Percentiles rank a stretch among this genome's conserved stretches.
phyloP scores from a whole-genome alignment of 352 stramenopile species.

The Phytophthora brassicae region DNA sequence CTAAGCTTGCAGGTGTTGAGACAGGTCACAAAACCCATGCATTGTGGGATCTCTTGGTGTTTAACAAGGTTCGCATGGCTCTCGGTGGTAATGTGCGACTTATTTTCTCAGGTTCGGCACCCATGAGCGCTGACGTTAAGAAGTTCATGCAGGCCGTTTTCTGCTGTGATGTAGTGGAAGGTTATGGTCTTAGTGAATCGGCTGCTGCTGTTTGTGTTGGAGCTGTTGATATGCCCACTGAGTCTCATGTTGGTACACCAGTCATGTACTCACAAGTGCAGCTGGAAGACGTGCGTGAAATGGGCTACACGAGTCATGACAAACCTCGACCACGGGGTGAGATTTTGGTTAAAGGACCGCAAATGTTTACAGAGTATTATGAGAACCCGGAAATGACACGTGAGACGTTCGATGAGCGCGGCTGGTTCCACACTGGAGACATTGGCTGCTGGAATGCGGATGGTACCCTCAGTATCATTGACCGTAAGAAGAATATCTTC shows the following conservation, averaged over 20 bases:
- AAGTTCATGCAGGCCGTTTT: constrained; percentile 93
- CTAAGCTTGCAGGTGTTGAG: constrained; percentile 41
- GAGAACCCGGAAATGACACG: constrained; percentile 89
- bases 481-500: constrained; percentile 92
- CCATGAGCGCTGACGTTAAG: constrained; percentile 89
- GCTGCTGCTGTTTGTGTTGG: constrained; percentile 80
- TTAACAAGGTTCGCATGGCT: constrained; percentile 90
- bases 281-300: constrained; percentile 93
- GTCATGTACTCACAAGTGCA: constrained; percentile 84
- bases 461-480: constrained; percentile 85
- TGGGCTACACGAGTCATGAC: constrained; percentile 91
- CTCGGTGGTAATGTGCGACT: constrained; percentile 85
- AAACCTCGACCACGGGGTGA: constrained; percentile 47
- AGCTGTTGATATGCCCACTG: constrained; percentile 34
- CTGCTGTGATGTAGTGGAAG: constrained; percentile 87
- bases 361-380: constrained; percentile 92
- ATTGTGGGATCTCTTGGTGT: constrained; percentile 93
- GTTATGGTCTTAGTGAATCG: constrained; percentile 95
- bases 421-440: constrained; percentile 96
- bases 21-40: constrained; percentile 40
- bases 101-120: constrained; percentile 92
- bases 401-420: constrained; percentile 87
- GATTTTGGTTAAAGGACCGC: constrained; percentile 56
- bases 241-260: constrained; percentile 91
- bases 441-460: constrained; percentile 92